Percentiles rank a stretch among this genome's conserved stretches.
These are phyloP conservation scores for Entomortierella chlamydospora DNA, from an alignment of 192 early-diverging fungal species.

Conservation along the genomic window DNA sequence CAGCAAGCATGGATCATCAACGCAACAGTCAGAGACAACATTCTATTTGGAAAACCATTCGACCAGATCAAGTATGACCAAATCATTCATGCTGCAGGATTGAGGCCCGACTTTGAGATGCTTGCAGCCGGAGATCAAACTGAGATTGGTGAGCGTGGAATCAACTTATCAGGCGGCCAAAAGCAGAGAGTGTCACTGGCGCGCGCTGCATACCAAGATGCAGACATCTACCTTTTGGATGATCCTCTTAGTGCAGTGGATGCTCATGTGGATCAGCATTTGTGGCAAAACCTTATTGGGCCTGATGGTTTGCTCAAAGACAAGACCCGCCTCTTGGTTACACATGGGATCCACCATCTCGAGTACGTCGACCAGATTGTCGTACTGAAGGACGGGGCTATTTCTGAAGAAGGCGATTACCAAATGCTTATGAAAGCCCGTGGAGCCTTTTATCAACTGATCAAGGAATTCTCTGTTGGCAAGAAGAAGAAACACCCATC, in stretches of 20 bases:
- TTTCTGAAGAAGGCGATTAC: conserved; percentile 75
- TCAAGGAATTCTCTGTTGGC: conserved; percentile 72
- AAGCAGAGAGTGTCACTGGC: conserved; percentile 87
- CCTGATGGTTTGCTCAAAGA: conserved; percentile 80
- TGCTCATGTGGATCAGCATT: conserved; percentile 40
- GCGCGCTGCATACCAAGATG: conserved; percentile 78
- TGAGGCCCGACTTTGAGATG: conserved; percentile 28
- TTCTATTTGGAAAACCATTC: conserved; percentile 79
- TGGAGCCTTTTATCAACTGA: conserved; percentile 68
- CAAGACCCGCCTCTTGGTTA: conserved; percentile 83
- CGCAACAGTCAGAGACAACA: conserved; percentile 76
- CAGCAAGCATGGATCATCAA: conserved; percentile 46
- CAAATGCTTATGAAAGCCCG: conserved; percentile 67
- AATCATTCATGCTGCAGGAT: conserved; percentile 17
- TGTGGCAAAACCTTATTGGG: conserved; percentile 66
- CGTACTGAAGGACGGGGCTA: conserved; percentile 74
- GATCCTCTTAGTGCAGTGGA: conserved; percentile 88
- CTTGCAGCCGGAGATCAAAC: conserved; percentile 48
- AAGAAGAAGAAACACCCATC: conserved; percentile 33
- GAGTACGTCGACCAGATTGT: conserved; percentile 74
- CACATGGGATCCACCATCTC: conserved; percentile 82
- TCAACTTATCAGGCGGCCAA: conserved; percentile 81
- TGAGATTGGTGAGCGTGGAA: conserved; percentile 58
- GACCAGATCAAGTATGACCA: conserved; percentile 67
- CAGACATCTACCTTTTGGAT: conserved; percentile 84